Evolutionary conservation across 352 stramenopile species (phyloP), one percentile per base, ranked within the genome.

Genomic region (Pythium aquatile): DNA sequence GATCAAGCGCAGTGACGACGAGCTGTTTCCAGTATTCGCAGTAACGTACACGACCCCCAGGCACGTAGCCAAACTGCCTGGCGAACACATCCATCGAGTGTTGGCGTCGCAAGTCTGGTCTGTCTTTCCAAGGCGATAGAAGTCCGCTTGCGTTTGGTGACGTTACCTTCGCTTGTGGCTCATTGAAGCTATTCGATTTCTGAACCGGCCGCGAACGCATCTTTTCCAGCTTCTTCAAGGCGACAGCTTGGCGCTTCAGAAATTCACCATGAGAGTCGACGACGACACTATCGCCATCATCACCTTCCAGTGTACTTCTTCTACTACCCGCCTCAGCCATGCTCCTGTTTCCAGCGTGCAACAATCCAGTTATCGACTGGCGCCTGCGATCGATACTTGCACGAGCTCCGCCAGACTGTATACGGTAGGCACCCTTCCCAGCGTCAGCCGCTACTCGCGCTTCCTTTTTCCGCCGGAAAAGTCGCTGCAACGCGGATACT

Each of bases 1-100:
- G 60, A 33, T 89, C 65, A 5, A 69, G 35, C 5, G 76, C 77
- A 9, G 81, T 65, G 2, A 28, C 16, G 0, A 90, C 62, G 0
- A 90, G 42, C 42, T 83, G 62, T 30, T 88, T 70, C 83, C 83
- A 92, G 63, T 89, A 82, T 16, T 80, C 69, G 2, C 85, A 72
- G 51, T 76, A 89, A 14, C 70, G 71, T 64, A 82, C 75, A 13
- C 37, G 33, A 8, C 70, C 75, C 17, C 67, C 75, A 0, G 77
- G 73, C 4, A 87, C 67, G 56, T 91, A 91, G 5, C 79, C 82
- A 49, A 91, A 74, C 68, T 85, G 56, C 63, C 79, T 75, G 16
- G 72, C 72, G 75, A 75, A 81, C 5, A 74, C 66, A 14, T 87
- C 79, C 75, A 91, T 88, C 7, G 80, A 88, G 13, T 85, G 76